Conservation (phyloP, 2,329 filamentous ascomycete species). For the Fusarium oligoseptatum region DNA sequence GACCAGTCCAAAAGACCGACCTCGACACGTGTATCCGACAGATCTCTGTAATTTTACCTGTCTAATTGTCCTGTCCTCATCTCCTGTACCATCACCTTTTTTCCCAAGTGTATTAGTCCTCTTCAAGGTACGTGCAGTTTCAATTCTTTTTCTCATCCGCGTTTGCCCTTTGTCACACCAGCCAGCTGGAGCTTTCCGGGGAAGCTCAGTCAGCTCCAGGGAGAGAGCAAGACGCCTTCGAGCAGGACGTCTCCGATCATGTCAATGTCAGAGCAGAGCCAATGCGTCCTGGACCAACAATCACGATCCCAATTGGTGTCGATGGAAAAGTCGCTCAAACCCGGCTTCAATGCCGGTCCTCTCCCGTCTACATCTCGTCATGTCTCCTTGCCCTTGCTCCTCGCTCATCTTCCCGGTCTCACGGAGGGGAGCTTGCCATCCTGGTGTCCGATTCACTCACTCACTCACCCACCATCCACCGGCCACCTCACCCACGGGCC, state of each 20-base stretch:
- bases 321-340: slow-evolving; percentile 28
- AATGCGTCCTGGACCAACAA: slow-evolving; percentile 9
- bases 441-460: slow-evolving; percentile 3
- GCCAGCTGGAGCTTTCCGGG: slow-evolving; percentile 21
- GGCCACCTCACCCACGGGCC: slow-evolving; percentile 38
- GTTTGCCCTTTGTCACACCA: slow-evolving; percentile 33
- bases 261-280: background rate
- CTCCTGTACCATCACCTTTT: slow-evolving; percentile 30
- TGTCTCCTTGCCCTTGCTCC: slow-evolving; percentile 26
- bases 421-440: slow-evolving; percentile 36
- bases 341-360: slow-evolving; percentile 32
- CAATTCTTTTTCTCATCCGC: slow-evolving; percentile 19
- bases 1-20: slow-evolving; percentile 44
- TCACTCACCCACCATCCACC: slow-evolving; percentile 16
- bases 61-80: slow-evolving; percentile 26
- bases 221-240: slow-evolving; percentile 25
- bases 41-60: slow-evolving; percentile 35
- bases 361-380: slow-evolving; percentile 18
- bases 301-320: slow-evolving; percentile 38
- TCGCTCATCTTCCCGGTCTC: slow-evolving; percentile 31
- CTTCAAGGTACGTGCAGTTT: slow-evolving; percentile 43
- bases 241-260: slow-evolving; percentile 29
- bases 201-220: slow-evolving; percentile 18
- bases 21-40: slow-evolving; percentile 39
- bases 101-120: slow-evolving; percentile 37